Conservation (phyloP, 2,329 filamentous ascomycete genomes). For the Thelonectria discophora region DNA sequence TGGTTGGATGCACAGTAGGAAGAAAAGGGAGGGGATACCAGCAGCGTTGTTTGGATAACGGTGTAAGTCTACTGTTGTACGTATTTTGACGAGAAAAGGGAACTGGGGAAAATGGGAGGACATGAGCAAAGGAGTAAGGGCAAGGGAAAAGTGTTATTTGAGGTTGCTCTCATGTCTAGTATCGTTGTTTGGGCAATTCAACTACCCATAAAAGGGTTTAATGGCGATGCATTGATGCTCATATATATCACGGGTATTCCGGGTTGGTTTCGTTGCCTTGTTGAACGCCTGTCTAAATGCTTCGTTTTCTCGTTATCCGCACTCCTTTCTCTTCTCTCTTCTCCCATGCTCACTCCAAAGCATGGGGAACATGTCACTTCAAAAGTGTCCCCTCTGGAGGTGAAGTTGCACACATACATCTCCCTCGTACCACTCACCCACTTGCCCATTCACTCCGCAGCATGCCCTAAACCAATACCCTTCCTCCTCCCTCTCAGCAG, state of each 20-base stretch:
- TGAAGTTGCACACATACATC: not conserved
- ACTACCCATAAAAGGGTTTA: too few species aligned
- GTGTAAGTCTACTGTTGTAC: not conserved
- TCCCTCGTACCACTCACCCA: not conserved
- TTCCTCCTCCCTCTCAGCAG: constrained; percentile 72
- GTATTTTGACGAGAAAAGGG: not conserved
- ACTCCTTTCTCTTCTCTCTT: not conserved
- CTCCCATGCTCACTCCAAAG: too few species aligned
- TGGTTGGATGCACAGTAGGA: not conserved
- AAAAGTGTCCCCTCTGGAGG: too few species aligned
- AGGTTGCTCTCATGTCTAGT: constrained; percentile 3
- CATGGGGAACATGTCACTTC: too few species aligned
- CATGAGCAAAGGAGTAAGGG: not conserved
- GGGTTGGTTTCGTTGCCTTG: constrained; percentile 14
- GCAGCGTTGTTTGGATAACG: not conserved
- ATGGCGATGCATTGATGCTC: constrained; percentile 27
- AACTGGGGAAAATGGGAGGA: not conserved
- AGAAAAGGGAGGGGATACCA: not conserved
- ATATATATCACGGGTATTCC: constrained; percentile 20
- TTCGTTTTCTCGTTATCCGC: not conserved
- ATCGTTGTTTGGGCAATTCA: not conserved
- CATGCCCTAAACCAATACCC: constrained; percentile 72
- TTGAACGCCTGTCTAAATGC: constrained; percentile 12
- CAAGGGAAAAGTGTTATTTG: not conserved
- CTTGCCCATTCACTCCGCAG: constrained; percentile 25